A percentile compares a stretch with the other conserved stretches of the same genome.
Conservation (phyloP, 225 moss, liverwort and hornwort genomes). For the Sphagnum contortum region DNA sequence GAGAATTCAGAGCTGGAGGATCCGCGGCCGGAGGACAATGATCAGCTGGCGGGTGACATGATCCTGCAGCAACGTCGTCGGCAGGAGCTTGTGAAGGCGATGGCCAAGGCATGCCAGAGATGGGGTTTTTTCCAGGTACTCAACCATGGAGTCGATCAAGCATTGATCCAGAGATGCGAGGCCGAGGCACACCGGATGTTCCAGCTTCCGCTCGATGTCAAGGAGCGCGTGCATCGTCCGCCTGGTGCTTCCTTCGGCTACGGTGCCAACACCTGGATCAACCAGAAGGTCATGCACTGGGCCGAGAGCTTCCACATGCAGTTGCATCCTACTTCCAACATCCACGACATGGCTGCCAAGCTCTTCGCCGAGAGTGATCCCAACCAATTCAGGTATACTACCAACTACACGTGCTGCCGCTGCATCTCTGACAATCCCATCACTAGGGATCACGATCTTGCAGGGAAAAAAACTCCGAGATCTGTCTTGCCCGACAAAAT, state of each 20-base stretch:
- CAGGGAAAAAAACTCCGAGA: too few relatives aligned
- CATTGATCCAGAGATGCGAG: constrained; percentile 32
- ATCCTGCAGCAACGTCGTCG: constrained; percentile 16
- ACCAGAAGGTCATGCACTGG: constrained; percentile 50
- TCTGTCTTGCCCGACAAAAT: too few relatives aligned
- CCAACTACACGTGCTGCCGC: too few relatives aligned
- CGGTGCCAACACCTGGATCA: constrained; percentile 51
- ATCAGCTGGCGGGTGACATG: constrained; percentile 11
- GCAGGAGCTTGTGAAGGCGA: constrained; percentile 21
- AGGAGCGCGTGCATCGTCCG: constrained; percentile 37
- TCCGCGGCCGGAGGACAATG: too few relatives aligned
- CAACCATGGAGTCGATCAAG: constrained; percentile 58
- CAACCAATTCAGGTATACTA: constrained; percentile 29
- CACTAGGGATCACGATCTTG: too few relatives aligned
- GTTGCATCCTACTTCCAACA: constrained; percentile 37
- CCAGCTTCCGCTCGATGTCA: constrained; percentile 48
- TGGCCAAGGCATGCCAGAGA: constrained; percentile 40
- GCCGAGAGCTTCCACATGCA: constrained; percentile 61
- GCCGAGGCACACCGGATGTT: constrained; percentile 52
- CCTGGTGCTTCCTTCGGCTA: constrained; percentile 38
- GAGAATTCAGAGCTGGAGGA: constrained; percentile 10
- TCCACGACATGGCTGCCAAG: constrained; percentile 47
- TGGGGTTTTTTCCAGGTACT: constrained; percentile 85
- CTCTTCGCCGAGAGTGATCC: constrained; percentile 23
- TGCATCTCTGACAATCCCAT: too few relatives aligned